Evolutionary conservation across 768 basidiomycete genomes (phyloP).

Genomic region (Kwoniella dejecticola): DNA sequence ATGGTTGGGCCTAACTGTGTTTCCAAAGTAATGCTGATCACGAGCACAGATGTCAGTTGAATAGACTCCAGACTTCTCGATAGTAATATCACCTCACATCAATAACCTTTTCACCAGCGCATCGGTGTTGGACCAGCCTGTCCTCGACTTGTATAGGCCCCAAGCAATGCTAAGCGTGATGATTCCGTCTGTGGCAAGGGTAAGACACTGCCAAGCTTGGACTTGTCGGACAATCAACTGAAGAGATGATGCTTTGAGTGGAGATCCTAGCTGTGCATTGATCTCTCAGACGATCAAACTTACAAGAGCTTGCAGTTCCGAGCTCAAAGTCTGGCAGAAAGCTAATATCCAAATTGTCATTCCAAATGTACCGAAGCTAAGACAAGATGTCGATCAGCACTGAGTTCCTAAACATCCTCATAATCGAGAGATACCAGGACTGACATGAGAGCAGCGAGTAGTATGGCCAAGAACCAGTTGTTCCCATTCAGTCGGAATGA

Average conservation of each 20-base stretch:
- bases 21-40: constrained; percentile 18
- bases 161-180: constrained; percentile 17
- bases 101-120: constrained; percentile 10
- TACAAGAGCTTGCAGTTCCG: constrained; percentile 1
- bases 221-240: background rate
- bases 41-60: background rate
- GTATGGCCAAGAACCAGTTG: background rate
- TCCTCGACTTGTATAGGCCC: constrained; percentile 17
- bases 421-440: background rate
- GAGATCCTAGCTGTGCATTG: too few relatives aligned
- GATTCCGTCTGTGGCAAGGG: constrained; percentile 6
- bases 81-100: constrained; percentile 16
- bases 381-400: background rate
- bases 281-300: constrained; percentile 4
- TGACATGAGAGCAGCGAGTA: constrained; percentile 9
- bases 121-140: constrained; percentile 21
- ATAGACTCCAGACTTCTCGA: too few relatives aligned
- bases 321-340: background rate
- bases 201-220: constrained; percentile 9
- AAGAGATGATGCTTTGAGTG: too few relatives aligned
- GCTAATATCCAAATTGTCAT: constrained; percentile 11
- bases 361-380: background rate
- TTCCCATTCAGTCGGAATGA: constrained; percentile 4
- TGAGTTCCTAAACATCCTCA: background rate
- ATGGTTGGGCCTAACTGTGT: constrained; percentile 20